Evolutionary conservation across 2,329 filamentous ascomycete genomes (phyloP).

Genomic region (Curvularia spicifera): DNA sequence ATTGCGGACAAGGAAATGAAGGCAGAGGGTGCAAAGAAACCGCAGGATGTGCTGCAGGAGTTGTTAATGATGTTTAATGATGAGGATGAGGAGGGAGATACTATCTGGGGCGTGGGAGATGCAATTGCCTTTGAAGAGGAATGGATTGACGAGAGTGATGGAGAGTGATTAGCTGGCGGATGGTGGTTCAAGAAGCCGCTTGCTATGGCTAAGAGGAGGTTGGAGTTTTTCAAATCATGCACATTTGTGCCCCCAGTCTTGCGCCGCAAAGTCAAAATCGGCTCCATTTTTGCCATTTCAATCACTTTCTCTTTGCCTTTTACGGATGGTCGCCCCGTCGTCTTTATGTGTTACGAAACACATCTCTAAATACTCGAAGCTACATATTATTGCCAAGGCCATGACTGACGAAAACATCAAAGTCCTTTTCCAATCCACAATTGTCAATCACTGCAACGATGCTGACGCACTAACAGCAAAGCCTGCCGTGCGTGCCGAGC

Average conservation of each 20-base stretch:
- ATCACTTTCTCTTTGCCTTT: too few species aligned
- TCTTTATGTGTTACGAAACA: too few species aligned
- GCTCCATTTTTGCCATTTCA: too few species aligned
- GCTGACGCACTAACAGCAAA: background rate
- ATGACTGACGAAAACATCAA: background rate
- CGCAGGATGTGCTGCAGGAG: background rate
- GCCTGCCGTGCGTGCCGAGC: background rate
- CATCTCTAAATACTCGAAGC: background rate
- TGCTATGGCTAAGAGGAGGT: background rate
- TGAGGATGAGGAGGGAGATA: constrained; percentile 1
- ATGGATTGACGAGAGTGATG: constrained; percentile 1
- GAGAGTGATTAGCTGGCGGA: background rate
- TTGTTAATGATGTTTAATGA: constrained; percentile 9
- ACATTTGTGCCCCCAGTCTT: background rate
- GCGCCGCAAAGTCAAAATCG: background rate
- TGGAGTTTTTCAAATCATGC: background rate
- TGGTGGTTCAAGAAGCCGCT: too few species aligned
- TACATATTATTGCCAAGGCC: background rate
- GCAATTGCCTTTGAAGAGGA: background rate
- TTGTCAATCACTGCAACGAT: background rate
- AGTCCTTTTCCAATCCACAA: background rate
- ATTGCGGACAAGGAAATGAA: background rate
- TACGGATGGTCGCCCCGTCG: too few species aligned
- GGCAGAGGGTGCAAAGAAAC: background rate
- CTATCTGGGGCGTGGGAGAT: background rate